Base-by-base conservation (phyloP, 1,284 basidiomycete genomes). In the Porodaedalea pini region DNA sequence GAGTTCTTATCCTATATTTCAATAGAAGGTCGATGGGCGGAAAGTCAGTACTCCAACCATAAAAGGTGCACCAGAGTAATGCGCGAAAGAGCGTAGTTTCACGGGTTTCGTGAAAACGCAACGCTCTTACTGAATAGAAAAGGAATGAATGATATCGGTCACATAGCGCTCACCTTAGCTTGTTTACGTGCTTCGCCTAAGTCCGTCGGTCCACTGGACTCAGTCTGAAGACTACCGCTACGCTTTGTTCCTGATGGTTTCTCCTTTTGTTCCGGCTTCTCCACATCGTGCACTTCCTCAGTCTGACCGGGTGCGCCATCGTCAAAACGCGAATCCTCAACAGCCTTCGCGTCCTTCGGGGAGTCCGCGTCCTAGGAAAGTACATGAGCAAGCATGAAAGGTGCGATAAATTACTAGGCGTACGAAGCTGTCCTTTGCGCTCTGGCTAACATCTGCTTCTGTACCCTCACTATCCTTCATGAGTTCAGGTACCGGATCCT, bases 381-480 rank as follows among this genome's bases (percentile, higher is more conserved):
- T n/a, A 29, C 5, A 11, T 54, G 27, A 23, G 31, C n/a, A 47
- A 52, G 43, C 4, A 43, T n/a, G 4, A 31, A 13, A 36, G 37
- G 40, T 27, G 4, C 7, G 25, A 47, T n/a, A 11, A 21, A 25
- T 7, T 5, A 2, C 13, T 29, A 21, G 21, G 52, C 56, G 36
- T 47, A 61, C 60, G 25, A 49, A 29, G 39, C 44, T 40, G 15
- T 45, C 31, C 15, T 54, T 39, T 19, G 31, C n/a, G 40, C 57
- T 58, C 27, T 51, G 43, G 39, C 40, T 48, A 34, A 61, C 45
- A 13, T 61, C 60, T 41, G 44, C 60, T 43, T 59, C 60, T 10
- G 27, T 52, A 17, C 60, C 60, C 32, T 61, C 60, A 44, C 51
- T 45, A 48, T 61, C 60, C 23, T 49, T 61, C 48, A 61, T 51